Evolutionary conservation across 2,329 filamentous ascomycete species (phyloP).

Genomic region (Aspergillus caelatus): DNA sequence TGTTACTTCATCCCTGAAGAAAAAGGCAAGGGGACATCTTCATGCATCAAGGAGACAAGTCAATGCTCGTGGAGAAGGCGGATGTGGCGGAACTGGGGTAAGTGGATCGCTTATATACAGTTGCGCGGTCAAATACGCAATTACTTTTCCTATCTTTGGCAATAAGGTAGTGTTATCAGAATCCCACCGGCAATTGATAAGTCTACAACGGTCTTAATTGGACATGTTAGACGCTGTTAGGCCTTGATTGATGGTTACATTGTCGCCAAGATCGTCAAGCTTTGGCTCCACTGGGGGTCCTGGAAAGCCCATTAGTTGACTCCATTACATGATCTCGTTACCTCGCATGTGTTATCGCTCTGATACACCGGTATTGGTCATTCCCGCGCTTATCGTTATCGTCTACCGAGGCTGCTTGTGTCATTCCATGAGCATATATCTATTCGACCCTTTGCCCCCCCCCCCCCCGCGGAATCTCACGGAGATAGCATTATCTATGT

Average conservation of each 20-base stretch:
- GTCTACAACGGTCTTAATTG: not conserved
- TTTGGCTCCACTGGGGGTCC: not conserved
- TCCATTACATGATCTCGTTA: not conserved
- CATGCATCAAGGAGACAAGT: not conserved
- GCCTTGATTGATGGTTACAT: not conserved
- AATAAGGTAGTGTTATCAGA: not conserved
- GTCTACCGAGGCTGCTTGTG: not conserved
- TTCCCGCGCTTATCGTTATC: not conserved
- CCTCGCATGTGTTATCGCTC: not conserved
- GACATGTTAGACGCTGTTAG: not conserved
- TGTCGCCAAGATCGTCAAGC: constrained; percentile 1
- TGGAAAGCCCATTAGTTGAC: not conserved
- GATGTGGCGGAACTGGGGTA: constrained; percentile 7
- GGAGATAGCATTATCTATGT: not conserved
- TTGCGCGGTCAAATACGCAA: not conserved
- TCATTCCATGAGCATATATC: not conserved
- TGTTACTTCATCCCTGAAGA: too few relatives aligned
- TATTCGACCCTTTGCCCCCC: not conserved
- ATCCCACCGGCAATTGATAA: not conserved
- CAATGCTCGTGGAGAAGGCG: not conserved
- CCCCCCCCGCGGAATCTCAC: not conserved
- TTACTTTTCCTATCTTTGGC: not conserved
- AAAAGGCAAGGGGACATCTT: too few relatives aligned
- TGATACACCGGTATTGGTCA: not conserved
- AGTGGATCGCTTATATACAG: constrained; percentile 7